phyloP scores from a whole-genome alignment of 805 yeast genomes.

The Yarrowia sp. region DNA sequence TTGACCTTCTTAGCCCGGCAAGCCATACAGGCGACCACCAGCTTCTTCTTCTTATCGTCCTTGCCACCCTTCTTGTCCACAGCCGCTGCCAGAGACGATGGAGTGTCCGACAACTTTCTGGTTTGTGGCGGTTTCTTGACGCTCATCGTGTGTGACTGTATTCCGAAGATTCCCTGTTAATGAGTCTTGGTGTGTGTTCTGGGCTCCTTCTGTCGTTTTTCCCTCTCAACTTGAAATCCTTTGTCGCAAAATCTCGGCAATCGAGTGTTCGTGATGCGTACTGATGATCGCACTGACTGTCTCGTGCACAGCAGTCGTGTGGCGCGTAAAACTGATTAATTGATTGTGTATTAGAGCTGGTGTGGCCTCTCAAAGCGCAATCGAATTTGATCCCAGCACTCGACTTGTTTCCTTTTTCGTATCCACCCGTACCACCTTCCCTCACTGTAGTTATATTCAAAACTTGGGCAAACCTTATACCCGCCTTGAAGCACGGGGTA shows the following conservation, averaged over 20 bases:
- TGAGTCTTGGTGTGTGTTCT: neutral
- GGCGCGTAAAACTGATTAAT: neutral
- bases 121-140: conserved; percentile 37
- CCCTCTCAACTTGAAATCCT: no score
- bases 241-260: conserved; percentile 5
- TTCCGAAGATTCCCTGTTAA: neutral
- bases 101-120: conserved; percentile 18
- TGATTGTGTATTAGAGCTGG: neutral
- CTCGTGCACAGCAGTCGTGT: neutral
- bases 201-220: neutral
- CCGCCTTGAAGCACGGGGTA: conserved; percentile 26
- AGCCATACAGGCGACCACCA: conserved; percentile 50
- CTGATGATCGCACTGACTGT: neutral
- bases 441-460: conserved; percentile 23
- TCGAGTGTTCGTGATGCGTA: neutral
- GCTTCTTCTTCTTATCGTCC: conserved; percentile 43
- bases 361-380: neutral
- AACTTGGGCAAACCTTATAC: conserved; percentile 14
- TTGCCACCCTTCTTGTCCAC: conserved; percentile 12
- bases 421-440: conserved; percentile 20
- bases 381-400: neutral
- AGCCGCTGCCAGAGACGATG: conserved; percentile 9
- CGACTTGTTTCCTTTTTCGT: conserved; percentile 12
- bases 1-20: conserved; percentile 52
- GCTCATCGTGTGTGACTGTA: conserved; percentile 4